phyloP scores from a whole-genome alignment of 2,329 filamentous ascomycete species.

The Dactylella cylindrospora region DNA sequence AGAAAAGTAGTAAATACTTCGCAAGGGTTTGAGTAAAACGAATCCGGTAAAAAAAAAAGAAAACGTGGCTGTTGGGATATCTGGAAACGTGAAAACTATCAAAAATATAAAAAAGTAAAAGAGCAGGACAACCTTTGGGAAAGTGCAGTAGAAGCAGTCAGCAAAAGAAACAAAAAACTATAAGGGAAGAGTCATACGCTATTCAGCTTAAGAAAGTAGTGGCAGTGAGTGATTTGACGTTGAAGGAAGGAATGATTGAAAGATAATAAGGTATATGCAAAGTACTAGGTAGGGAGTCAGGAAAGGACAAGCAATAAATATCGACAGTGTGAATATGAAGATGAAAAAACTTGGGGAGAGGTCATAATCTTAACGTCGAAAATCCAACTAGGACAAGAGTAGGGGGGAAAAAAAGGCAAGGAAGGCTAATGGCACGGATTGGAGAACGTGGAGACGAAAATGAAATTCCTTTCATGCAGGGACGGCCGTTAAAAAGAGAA shows the following conservation, averaged over 20 bases:
- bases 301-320: slow-evolving; percentile 27
- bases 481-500: slow-evolving; percentile 28
- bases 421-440: not conserved
- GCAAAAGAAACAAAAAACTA: not conserved
- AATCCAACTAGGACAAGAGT: not conserved
- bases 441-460: slow-evolving; percentile 12
- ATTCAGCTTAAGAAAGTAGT: slow-evolving; percentile 4
- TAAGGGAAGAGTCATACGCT: slow-evolving; percentile 7
- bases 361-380: slow-evolving; percentile 1
- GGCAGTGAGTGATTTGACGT: slow-evolving; percentile 5
- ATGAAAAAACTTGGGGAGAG: not conserved
- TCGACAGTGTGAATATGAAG: slow-evolving; percentile 24
- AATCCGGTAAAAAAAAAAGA: not conserved
- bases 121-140: not conserved
- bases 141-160: not conserved
- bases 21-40: too few relatives aligned
- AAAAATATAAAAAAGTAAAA: slow-evolving; percentile 1
- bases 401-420: not conserved
- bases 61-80: slow-evolving; percentile 3
- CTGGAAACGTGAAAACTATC: not conserved
- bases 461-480: slow-evolving; percentile 37
- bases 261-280: not conserved
- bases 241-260: slow-evolving; percentile 2
- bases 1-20: too few relatives aligned
- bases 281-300: not conserved